These are phyloP conservation scores for Mucor mucedo DNA, from an alignment of 371 early-diverging fungal genomes.

Conservation along the genomic window DNA sequence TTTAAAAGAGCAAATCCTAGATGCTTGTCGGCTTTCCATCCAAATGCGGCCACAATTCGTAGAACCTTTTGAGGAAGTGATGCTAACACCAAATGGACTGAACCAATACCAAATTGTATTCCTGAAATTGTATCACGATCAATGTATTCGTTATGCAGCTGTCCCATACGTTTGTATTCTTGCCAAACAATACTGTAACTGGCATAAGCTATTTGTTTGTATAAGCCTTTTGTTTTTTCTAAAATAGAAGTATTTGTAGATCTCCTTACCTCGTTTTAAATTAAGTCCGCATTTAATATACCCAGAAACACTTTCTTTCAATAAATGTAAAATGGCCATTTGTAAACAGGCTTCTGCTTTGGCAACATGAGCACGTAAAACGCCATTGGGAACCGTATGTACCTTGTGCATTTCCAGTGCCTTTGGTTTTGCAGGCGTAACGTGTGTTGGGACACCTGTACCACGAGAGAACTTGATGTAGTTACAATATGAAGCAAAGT, in stretches of 20 bases:
- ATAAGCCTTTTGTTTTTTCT: constrained; percentile 17
- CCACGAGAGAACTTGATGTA: constrained; percentile 25
- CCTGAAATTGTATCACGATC: constrained; percentile 53
- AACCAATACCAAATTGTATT: constrained; percentile 61
- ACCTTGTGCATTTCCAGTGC: constrained; percentile 29
- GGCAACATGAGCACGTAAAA: constrained; percentile 61
- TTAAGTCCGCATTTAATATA: constrained; percentile 66
- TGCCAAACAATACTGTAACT: constrained; percentile 55
- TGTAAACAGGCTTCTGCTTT: constrained; percentile 63
- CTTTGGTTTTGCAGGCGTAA: constrained; percentile 18
- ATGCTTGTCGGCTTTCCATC: constrained; percentile 62
- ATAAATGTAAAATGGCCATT: constrained; percentile 58
- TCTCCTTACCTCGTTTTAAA: constrained; percentile 60
- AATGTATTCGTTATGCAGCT: constrained; percentile 41
- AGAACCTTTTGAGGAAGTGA: constrained; percentile 62
- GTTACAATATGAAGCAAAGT: constrained; percentile 27
- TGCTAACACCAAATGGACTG: constrained; percentile 63
- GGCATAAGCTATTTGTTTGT: constrained; percentile 32
- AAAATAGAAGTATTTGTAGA: constrained; percentile 9
- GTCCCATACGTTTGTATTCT: constrained; percentile 52
- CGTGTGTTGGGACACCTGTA: constrained; percentile 23
- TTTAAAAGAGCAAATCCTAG: constrained; percentile 62
- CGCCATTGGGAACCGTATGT: constrained; percentile 50
- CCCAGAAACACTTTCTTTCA: constrained; percentile 58
- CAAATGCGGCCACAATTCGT: constrained; percentile 53